Conservation (phyloP, 257 asterid genomes). For the Plantago elongata region DNA sequence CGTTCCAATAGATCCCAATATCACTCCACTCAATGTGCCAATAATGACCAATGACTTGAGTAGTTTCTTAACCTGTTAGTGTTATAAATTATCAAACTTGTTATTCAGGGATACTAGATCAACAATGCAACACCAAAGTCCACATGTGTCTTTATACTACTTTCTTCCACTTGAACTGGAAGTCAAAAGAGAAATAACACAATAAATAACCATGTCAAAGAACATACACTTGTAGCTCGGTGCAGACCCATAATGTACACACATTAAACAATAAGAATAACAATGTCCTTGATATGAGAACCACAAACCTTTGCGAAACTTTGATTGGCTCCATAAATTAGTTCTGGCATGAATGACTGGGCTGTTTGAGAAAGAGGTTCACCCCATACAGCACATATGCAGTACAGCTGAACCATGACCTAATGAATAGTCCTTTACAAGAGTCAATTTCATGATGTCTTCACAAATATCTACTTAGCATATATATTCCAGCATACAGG, state of each 20-base stretch:
- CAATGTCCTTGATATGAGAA: neutral
- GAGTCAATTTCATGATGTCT: slow-evolving; percentile 8
- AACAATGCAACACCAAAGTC: neutral
- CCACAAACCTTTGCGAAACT: slow-evolving; percentile 54
- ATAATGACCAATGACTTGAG: slow-evolving; percentile 66
- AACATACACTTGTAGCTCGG: slow-evolving; percentile 8
- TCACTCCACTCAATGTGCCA: slow-evolving; percentile 57
- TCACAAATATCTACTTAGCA: neutral
- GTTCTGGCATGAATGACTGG: slow-evolving; percentile 86
- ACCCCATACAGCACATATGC: slow-evolving; percentile 78
- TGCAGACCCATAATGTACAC: neutral
- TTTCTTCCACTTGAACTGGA: neutral
- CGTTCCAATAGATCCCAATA: slow-evolving; percentile 60
- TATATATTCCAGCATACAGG: neutral
- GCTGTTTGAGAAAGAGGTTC: slow-evolving; percentile 94
- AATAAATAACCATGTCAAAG: neutral
- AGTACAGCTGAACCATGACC: slow-evolving; percentile 81
- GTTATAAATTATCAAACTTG: slow-evolving; percentile 2
- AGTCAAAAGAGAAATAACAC: neutral
- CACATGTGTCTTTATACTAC: neutral
- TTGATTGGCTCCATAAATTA: slow-evolving; percentile 64
- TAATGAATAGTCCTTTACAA: slow-evolving; percentile 19
- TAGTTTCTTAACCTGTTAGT: slow-evolving; percentile 49
- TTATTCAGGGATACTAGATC: neutral
- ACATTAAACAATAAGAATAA: neutral